phyloP scores from a whole-genome alignment of 2,329 filamentous ascomycete genomes.

The Colletotrichum sublineola region DNA sequence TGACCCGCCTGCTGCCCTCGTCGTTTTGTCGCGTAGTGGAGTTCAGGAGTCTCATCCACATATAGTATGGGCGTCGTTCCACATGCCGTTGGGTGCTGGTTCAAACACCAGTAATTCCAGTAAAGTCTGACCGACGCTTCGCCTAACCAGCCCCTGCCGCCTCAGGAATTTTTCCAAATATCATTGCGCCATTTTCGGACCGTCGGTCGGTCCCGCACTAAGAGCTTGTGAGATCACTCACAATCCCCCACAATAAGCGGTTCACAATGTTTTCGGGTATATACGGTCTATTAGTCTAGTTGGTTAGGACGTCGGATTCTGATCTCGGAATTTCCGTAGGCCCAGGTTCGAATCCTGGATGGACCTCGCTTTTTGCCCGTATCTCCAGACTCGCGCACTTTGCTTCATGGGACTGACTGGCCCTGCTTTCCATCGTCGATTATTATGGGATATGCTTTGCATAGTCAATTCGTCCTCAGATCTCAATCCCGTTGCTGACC shows the following conservation, averaged over 20 bases:
- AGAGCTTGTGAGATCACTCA: background rate
- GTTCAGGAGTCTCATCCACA: background rate
- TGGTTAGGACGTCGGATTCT: constrained; percentile 43
- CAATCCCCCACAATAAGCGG: fast-evolving
- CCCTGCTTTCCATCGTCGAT: background rate
- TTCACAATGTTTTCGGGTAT: background rate
- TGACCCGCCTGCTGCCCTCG: background rate
- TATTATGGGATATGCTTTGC: background rate
- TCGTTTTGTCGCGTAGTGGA: background rate
- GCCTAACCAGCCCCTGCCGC: background rate
- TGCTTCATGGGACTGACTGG: fast-evolving
- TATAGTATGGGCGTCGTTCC: background rate
- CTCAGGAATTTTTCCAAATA: background rate
- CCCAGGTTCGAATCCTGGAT: constrained; percentile 43
- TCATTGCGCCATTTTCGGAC: background rate
- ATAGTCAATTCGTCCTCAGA: background rate
- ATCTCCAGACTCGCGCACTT: background rate
- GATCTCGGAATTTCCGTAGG: constrained; percentile 38
- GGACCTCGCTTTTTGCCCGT: constrained; percentile 24
- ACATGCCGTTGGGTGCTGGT: background rate
- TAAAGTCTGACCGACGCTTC: background rate
- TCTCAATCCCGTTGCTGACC: background rate
- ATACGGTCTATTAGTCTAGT: constrained; percentile 40
- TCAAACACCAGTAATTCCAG: background rate
- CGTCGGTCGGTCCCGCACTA: background rate